Evolutionary conservation across 495 filamentous ascomycete genomes (phyloP).

Genomic region (Penicillium paradoxum): DNA sequence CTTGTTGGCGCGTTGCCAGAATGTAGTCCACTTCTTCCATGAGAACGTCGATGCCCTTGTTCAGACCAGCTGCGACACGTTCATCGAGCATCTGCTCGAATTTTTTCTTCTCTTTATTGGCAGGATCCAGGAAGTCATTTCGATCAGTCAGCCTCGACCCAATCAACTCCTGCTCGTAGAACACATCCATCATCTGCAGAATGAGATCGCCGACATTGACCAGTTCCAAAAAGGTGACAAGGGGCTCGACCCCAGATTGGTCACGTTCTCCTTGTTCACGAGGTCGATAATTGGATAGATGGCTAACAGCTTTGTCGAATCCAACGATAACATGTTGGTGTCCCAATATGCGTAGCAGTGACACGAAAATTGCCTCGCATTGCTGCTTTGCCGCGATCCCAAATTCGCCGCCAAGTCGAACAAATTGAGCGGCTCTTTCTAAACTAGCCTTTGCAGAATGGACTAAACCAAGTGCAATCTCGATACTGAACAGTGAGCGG

Average conservation of each 20-base stretch:
- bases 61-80: conserved; percentile 89
- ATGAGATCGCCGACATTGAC: conserved; percentile 98
- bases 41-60: conserved; percentile 95
- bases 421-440: conserved; percentile 79
- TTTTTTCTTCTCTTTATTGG: conserved; percentile 89
- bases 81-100: conserved; percentile 99
- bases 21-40: conserved; percentile 98
- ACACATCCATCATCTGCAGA: conserved; percentile 98
- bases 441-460: conserved; percentile 87
- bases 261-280: conserved; percentile 74
- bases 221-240: conserved; percentile 94
- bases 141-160: conserved; percentile 77
- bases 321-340: conserved; percentile 82
- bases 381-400: conserved; percentile 83
- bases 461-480: conserved; percentile 84
- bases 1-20: conserved; percentile 78
- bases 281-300: conserved; percentile 87
- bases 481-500: conserved; percentile 89
- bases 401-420: conserved; percentile 68
- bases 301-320: conserved; percentile 86
- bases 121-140: conserved; percentile 90
- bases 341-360: conserved; percentile 76
- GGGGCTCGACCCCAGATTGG: conserved; percentile 70
- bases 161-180: conserved; percentile 92
- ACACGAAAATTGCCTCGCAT: conserved; percentile 85